Evolutionary conservation across 2,329 filamentous ascomycete species (phyloP).

Genomic region (Incumbomyces lentus): DNA sequence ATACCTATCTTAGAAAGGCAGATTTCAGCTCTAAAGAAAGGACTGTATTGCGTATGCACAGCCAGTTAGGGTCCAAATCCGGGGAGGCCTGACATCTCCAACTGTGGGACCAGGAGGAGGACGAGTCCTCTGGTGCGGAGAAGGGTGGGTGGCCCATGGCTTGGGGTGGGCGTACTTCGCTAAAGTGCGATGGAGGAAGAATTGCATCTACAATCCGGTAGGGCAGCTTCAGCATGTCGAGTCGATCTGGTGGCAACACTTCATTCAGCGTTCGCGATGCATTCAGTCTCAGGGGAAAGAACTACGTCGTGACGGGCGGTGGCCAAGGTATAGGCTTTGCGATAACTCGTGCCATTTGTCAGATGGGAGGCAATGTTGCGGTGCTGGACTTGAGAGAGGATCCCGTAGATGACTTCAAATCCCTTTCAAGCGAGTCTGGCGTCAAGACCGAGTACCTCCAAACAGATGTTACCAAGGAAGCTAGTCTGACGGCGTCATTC

Average conservation of each 20-base stretch:
- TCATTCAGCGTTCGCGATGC: constrained; percentile 4
- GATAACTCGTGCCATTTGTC: constrained; percentile 28
- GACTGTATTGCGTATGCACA: no score
- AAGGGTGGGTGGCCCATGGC: no score
- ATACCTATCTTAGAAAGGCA: no score
- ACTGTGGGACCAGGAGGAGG: no score
- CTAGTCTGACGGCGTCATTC: constrained; percentile 32
- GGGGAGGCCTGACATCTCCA: no score
- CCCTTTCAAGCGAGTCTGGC: constrained; percentile 31
- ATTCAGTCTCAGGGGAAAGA: constrained; percentile 28
- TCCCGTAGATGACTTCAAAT: constrained; percentile 26
- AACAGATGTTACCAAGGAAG: constrained; percentile 37
- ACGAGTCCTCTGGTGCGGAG: no score
- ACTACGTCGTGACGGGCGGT: constrained; percentile 32
- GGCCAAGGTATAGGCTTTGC: constrained; percentile 34
- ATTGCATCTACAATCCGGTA: no score
- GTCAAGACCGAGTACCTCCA: constrained; percentile 36
- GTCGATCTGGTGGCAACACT: neutral
- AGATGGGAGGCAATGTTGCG: constrained; percentile 34
- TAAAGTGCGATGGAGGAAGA: no score
- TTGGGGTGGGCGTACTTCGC: no score
- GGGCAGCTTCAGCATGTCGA: neutral
- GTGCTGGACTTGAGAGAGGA: constrained; percentile 23
- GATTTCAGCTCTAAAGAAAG: no score
- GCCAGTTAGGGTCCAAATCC: no score